A percentile compares a stretch with the other conserved stretches of the same genome.
phyloP scores from a whole-genome alignment of 2,329 filamentous ascomycete species.

The Colletotrichum lini region DNA sequence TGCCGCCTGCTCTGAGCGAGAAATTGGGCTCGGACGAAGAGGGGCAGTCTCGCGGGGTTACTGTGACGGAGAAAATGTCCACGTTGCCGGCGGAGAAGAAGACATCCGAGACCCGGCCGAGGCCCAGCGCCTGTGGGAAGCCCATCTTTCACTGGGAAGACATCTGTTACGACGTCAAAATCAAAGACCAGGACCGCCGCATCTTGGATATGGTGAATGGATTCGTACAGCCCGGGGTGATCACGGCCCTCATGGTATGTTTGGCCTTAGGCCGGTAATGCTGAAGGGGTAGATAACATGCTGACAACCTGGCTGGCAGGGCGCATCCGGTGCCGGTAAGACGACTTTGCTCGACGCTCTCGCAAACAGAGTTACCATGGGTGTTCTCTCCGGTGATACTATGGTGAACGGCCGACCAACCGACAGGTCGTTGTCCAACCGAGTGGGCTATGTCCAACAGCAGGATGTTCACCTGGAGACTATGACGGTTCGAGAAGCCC shows the following conservation, averaged over 20 bases:
- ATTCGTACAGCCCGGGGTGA: conserved; percentile 82
- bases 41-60: not conserved
- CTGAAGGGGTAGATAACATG: not conserved
- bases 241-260: conserved; percentile 79
- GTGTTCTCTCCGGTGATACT: conserved; percentile 80
- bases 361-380: conserved; percentile 81
- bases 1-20: conserved; percentile 62
- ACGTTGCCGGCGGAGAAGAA: not conserved
- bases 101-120: not conserved
- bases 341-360: conserved; percentile 82
- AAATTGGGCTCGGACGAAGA: conserved; percentile 31
- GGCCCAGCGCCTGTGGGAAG: conserved; percentile 37
- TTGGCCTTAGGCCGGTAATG: too few relatives aligned
- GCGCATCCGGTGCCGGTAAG: conserved; percentile 81
- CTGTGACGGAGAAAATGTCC: not conserved
- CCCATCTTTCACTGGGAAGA: conserved; percentile 77
- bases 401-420: conserved; percentile 76
- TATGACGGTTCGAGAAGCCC: conserved; percentile 76
- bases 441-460: conserved; percentile 80
- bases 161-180: conserved; percentile 73
- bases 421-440: conserved; percentile 78
- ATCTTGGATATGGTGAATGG: conserved; percentile 81
- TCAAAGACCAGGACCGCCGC: conserved; percentile 75
- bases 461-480: conserved; percentile 80
- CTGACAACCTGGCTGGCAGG: conserved; percentile 51